Conservation (phyloP, 306 rosid genomes). For the Prinsepia uniflora region DNA sequence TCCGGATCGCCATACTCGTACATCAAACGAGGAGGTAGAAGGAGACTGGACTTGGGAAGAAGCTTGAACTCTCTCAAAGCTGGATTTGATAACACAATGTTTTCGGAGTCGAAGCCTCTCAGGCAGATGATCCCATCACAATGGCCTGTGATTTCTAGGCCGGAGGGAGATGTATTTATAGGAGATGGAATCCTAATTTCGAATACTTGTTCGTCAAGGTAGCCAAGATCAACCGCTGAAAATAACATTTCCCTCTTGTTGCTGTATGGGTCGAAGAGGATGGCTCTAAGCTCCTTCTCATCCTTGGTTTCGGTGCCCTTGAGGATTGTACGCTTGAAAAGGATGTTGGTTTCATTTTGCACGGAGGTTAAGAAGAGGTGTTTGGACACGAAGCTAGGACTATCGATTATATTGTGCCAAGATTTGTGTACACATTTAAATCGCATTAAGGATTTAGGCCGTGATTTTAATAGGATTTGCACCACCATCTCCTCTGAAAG, state of each 20-base stretch:
- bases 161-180: too few species aligned
- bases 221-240: neutral
- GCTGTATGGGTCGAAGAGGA: neutral
- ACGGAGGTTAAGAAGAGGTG: neutral
- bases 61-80: neutral
- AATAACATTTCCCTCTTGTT: neutral
- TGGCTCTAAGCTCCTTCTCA: neutral
- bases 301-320: neutral
- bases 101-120: neutral
- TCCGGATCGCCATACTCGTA: too few species aligned
- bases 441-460: neutral
- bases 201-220: neutral
- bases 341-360: neutral
- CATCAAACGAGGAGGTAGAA: neutral
- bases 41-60: neutral
- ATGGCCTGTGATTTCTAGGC: neutral
- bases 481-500: neutral
- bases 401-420: neutral
- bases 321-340: neutral
- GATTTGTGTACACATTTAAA: neutral
- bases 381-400: neutral
- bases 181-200: too few species aligned
- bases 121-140: conserved; percentile 4
- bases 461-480: neutral
- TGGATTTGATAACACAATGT: neutral